Conservation (phyloP, 371 early-diverging fungal genomes). For the Syncephalastrum racemosum region DNA sequence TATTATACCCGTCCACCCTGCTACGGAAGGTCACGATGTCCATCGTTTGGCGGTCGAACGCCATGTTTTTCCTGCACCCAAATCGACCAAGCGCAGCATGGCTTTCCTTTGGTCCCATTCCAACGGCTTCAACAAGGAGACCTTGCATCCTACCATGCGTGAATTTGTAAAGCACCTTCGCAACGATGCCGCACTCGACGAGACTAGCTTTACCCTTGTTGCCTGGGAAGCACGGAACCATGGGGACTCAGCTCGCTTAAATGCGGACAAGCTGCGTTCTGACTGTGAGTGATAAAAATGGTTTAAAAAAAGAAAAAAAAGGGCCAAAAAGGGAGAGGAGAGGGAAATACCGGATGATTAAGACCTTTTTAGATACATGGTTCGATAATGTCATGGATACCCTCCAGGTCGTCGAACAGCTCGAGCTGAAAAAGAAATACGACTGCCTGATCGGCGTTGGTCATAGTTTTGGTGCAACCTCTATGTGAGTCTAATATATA, state of each 20-base stretch:
- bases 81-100: conserved; percentile 7
- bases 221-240: conserved; percentile 46
- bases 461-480: conserved; percentile 46
- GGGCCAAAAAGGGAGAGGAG: neutral
- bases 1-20: conserved; percentile 26
- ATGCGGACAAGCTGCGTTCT: conserved; percentile 17
- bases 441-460: conserved; percentile 39
- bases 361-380: conserved; percentile 30
- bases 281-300: too few relatives aligned
- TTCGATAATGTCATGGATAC: conserved; percentile 45
- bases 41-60: conserved; percentile 31
- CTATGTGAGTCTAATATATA: conserved; percentile 25
- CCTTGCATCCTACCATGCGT: conserved; percentile 38
- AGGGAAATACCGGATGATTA: too few relatives aligned
- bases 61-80: conserved; percentile 27
- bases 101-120: conserved; percentile 37
- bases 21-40: conserved; percentile 22
- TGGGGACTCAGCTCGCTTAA: conserved; percentile 45
- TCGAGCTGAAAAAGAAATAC: conserved; percentile 21
- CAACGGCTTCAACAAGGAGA: conserved; percentile 45
- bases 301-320: neutral
- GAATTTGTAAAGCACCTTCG: conserved; percentile 18
- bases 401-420: conserved; percentile 29
- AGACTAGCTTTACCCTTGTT: conserved; percentile 23
- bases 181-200: conserved; percentile 6